A percentile compares a stretch with the other conserved stretches of the same genome.
Evolutionary conservation across 179 eudicot genomes (phyloP).

Genomic region (Beta macrorhiza): DNA sequence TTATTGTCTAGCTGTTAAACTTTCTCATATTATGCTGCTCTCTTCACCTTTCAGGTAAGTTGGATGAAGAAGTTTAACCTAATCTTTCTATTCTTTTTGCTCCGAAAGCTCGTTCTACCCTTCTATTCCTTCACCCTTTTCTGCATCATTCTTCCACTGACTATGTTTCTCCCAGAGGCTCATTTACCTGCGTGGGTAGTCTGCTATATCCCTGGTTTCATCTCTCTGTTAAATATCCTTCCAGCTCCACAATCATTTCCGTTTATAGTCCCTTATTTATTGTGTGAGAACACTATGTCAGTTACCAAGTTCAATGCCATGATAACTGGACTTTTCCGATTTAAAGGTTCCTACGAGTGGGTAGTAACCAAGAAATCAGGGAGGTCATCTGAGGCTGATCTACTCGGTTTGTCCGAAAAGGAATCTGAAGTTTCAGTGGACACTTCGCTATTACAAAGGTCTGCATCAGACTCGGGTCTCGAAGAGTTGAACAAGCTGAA

Average conservation of each 20-base stretch:
- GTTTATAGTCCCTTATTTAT: conserved; percentile 42
- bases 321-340: conserved; percentile 44
- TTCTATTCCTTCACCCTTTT: conserved; percentile 46
- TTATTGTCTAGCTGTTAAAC: not conserved
- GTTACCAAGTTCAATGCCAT: conserved; percentile 48
- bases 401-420: conserved; percentile 36
- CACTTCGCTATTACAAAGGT: conserved; percentile 28
- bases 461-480: conserved; percentile 41
- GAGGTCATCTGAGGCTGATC: conserved; percentile 45
- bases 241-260: conserved; percentile 47
- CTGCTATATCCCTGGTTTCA: conserved; percentile 45
- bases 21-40: conserved; percentile 6
- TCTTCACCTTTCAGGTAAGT: conserved; percentile 37
- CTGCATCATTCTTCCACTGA: conserved; percentile 45
- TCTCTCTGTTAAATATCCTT: conserved; percentile 40
- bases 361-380: conserved; percentile 47
- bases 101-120: conserved; percentile 43
- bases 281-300: conserved; percentile 48
- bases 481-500: conserved; percentile 35
- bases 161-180: conserved; percentile 51
- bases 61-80: conserved; percentile 43
- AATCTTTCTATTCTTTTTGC: conserved; percentile 43
- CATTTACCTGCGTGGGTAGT: conserved; percentile 48
- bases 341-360: conserved; percentile 45
- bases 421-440: conserved; percentile 29